Conservation (phyloP, 2,329 filamentous ascomycete genomes). For the Emmonsia crescens region DNA sequence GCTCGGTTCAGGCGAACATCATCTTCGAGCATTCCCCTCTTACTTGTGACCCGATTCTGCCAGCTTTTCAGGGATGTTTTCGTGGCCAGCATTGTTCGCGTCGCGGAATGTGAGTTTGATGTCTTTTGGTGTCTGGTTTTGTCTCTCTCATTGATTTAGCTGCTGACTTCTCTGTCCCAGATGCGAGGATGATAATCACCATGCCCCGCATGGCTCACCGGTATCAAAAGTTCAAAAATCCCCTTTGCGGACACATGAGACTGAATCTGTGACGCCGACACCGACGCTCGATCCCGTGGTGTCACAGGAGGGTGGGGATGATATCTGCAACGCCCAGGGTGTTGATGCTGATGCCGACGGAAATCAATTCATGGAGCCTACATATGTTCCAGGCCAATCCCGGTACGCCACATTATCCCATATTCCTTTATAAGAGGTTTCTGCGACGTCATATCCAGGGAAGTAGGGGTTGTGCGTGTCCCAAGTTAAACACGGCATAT, state of each 20-base stretch:
- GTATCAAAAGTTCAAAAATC: background rate
- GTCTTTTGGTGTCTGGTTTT: background rate
- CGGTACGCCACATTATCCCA: background rate
- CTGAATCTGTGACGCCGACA: background rate
- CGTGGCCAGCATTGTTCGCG: constrained; percentile 10
- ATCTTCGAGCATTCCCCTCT: constrained; percentile 4
- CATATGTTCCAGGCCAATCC: background rate
- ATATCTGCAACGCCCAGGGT: background rate
- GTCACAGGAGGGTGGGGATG: background rate
- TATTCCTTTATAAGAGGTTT: background rate
- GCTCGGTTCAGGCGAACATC: constrained; percentile 2
- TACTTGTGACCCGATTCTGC: constrained; percentile 7
- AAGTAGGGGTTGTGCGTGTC: background rate
- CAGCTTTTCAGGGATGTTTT: constrained; percentile 9
- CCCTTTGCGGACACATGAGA: background rate
- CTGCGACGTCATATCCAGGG: background rate
- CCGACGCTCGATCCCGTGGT: background rate
- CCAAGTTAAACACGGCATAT: background rate
- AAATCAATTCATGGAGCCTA: too few species aligned
- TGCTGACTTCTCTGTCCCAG: background rate
- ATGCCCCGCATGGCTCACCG: background rate
- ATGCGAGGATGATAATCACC: constrained; percentile 1
- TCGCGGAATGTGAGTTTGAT: constrained; percentile 6
- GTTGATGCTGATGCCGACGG: background rate
- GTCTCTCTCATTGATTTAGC: background rate